These are phyloP conservation scores for Chalaropsis thielavioides DNA, from an alignment of 2,329 filamentous ascomycete species.

Conservation along the genomic window DNA sequence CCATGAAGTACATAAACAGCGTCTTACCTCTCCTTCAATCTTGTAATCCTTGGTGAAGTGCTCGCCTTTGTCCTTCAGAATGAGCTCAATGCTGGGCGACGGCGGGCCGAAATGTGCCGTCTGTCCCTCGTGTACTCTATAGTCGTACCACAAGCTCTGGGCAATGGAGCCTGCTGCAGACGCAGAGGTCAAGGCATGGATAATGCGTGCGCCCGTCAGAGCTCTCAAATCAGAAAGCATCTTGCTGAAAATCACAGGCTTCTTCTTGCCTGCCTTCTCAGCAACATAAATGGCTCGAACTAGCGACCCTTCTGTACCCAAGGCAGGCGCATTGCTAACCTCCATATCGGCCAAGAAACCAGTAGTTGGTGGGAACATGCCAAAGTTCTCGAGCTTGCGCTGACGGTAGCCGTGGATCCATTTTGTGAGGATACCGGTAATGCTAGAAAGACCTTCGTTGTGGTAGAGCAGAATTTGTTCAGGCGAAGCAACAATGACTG, in stretches of 20 bases:
- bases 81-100: constrained; percentile 63
- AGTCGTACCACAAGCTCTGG: constrained; percentile 81
- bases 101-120: constrained; percentile 67
- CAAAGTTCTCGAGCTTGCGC: constrained; percentile 51
- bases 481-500: constrained; percentile 65
- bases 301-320: constrained; percentile 46
- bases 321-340: constrained; percentile 42
- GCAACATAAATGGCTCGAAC: constrained; percentile 71
- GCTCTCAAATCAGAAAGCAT: constrained; percentile 69
- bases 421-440: constrained; percentile 48
- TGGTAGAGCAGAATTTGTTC: constrained; percentile 24
- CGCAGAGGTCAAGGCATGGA: constrained; percentile 72
- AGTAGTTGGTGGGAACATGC: constrained; percentile 53
- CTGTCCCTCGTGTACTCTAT: constrained; percentile 40
- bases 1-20: not conserved
- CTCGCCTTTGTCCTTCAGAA: constrained; percentile 47
- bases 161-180: constrained; percentile 79
- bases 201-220: constrained; percentile 62
- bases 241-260: constrained; percentile 48
- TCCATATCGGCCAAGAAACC: constrained; percentile 25
- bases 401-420: constrained; percentile 58
- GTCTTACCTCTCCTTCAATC: constrained; percentile 46
- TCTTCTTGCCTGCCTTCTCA: constrained; percentile 55
- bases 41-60: constrained; percentile 50
- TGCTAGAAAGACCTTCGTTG: not conserved